A percentile compares a stretch with the other conserved stretches of the same genome.
phyloP scores from a whole-genome alignment of 495 filamentous ascomycete species.

The Amorphotheca resinae region DNA sequence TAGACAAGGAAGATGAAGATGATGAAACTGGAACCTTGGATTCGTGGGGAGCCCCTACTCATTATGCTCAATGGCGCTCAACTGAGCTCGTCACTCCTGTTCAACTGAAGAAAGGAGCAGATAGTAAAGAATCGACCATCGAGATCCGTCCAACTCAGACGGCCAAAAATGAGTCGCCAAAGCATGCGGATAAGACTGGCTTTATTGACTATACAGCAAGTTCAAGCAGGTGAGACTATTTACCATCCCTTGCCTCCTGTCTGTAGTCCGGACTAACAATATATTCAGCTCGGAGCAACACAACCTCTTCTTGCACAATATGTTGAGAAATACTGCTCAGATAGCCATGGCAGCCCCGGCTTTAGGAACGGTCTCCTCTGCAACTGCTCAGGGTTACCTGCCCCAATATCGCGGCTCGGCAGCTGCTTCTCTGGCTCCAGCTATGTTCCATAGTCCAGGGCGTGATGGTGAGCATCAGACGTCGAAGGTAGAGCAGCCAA shows the following conservation, averaged over 20 bases:
- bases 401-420: slow-evolving; percentile 21
- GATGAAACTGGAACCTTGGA: neutral
- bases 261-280: slow-evolving; percentile 1
- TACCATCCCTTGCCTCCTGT: neutral
- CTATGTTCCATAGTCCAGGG: slow-evolving; percentile 9
- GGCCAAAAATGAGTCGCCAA: neutral
- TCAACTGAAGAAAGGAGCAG: neutral
- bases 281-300: slow-evolving; percentile 10
- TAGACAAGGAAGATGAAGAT: slow-evolving; percentile 1
- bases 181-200: neutral
- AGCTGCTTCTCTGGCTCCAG: slow-evolving; percentile 19
- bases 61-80: neutral
- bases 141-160: slow-evolving; percentile 6
- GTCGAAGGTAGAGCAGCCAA: slow-evolving; percentile 1
- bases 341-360: slow-evolving; percentile 10
- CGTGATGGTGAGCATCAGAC: slow-evolving; percentile 1
- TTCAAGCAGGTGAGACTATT: slow-evolving; percentile 11
- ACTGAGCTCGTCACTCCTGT: too few relatives aligned
- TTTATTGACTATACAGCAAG: slow-evolving; percentile 13
- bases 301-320: slow-evolving; percentile 18
- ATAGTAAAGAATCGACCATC: slow-evolving; percentile 8
- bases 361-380: slow-evolving; percentile 17
- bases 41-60: neutral
- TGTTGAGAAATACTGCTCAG: slow-evolving; percentile 14
- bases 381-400: slow-evolving; percentile 20